A percentile compares a stretch with the other conserved stretches of the same genome.
Evolutionary conservation across 768 basidiomycete genomes (phyloP).

Genomic region (Calocera viscosa): DNA sequence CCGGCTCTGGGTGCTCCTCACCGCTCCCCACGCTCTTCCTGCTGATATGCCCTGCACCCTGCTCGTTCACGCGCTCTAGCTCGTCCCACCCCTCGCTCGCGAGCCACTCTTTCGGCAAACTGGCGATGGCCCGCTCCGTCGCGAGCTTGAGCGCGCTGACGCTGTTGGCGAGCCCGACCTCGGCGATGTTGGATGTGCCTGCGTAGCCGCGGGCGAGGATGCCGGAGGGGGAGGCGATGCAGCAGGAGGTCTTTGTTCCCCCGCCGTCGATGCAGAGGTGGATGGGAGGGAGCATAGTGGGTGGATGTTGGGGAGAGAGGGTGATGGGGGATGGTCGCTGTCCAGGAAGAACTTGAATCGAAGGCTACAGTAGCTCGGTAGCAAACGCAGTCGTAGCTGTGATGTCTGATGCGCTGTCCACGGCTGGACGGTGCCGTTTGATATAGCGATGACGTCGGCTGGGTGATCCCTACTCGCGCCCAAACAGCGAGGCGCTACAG

Average conservation of each 20-base stretch:
- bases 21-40: not conserved
- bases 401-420: no score
- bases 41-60: not conserved
- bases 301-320: not conserved
- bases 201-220: constrained; percentile 55
- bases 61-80: not conserved
- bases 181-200: constrained; percentile 78
- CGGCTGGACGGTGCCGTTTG: no score
- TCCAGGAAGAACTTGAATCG: no score
- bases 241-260: constrained; percentile 75
- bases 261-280: constrained; percentile 81
- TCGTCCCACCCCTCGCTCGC: not conserved
- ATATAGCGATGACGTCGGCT: no score
- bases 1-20: not conserved
- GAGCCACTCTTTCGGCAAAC: not conserved
- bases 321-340: not conserved
- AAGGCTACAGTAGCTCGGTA: not conserved
- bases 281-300: constrained; percentile 21
- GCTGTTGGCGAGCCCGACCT: constrained; percentile 55
- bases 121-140: constrained; percentile 38
- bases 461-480: no score
- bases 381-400: no score
- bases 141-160: constrained; percentile 40
- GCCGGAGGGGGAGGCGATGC: constrained; percentile 47
- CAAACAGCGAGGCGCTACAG: no score